A percentile compares a stretch with the other conserved stretches of the same genome.
These are phyloP conservation scores for Fimicolochytrium jonesii DNA, from an alignment of 192 early-diverging fungal species.

Conservation along the genomic window DNA sequence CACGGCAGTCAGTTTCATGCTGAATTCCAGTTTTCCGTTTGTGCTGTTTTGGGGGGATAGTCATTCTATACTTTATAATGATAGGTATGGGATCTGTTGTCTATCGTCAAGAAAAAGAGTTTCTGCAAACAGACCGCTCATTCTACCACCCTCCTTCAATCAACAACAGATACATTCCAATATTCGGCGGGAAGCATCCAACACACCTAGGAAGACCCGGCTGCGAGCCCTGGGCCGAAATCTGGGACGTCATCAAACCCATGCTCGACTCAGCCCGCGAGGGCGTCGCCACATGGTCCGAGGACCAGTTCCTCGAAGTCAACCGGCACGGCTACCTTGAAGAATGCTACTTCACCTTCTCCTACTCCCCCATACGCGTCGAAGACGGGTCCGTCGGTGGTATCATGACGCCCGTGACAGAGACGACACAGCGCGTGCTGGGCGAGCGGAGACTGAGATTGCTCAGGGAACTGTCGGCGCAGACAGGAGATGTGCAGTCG, in stretches of 20 bases:
- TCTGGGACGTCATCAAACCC: background rate
- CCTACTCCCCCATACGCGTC: background rate
- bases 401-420: background rate
- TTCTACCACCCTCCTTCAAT: too few relatives aligned
- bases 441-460: too few relatives aligned
- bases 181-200: constrained; percentile 16
- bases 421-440: too few relatives aligned
- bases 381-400: constrained; percentile 1
- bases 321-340: constrained; percentile 3
- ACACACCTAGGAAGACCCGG: background rate
- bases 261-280: background rate
- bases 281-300: background rate
- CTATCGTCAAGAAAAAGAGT: too few relatives aligned
- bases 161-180: constrained; percentile 15
- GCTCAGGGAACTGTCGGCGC: too few relatives aligned
- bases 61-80: constrained; percentile 12
- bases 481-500: too few relatives aligned
- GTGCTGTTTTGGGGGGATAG: constrained; percentile 11
- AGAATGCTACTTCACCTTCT: constrained; percentile 2
- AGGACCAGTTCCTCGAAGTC: background rate
- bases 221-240: background rate
- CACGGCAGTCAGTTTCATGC: background rate
- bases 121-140: too few relatives aligned
- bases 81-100: too few relatives aligned
- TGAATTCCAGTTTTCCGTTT: constrained; percentile 7